Percentiles rank a stretch among this genome's conserved stretches.
These are phyloP conservation scores for Cynanchum wilfordii DNA, from an alignment of 257 asterid genomes.

Conservation along the genomic window DNA sequence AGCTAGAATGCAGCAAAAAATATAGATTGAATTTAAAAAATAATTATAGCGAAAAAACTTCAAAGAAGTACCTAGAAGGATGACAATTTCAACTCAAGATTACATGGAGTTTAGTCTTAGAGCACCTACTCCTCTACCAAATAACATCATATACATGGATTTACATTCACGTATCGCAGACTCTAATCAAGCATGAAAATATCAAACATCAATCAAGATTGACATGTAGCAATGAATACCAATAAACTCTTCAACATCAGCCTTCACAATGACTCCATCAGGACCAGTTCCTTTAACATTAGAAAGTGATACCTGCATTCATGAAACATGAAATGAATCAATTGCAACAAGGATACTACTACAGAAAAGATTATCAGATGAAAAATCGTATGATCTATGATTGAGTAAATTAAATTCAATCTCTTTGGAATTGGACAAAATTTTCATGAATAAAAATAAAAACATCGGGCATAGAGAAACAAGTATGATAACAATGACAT, in stretches of 20 bases:
- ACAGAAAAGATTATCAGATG: neutral
- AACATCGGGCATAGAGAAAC: neutral
- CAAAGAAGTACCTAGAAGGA: neutral
- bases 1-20: constrained; percentile 41
- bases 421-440: neutral
- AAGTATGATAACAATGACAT: constrained; percentile 12
- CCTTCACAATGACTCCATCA: constrained; percentile 90
- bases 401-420: neutral
- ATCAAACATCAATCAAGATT: neutral
- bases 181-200: constrained; percentile 3
- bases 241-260: constrained; percentile 86
- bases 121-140: neutral
- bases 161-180: neutral
- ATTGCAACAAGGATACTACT: neutral
- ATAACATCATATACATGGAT: neutral
- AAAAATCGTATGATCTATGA: neutral
- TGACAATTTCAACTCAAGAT: neutral
- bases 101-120: neutral
- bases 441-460: neutral
- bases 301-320: constrained; percentile 65
- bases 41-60: neutral
- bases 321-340: constrained; percentile 14
- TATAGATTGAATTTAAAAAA: constrained; percentile 23
- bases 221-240: constrained; percentile 43
- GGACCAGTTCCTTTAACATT: constrained; percentile 93